phyloP scores from a whole-genome alignment of 1,284 basidiomycete genomes.

The Retiboletus flavoniger region DNA sequence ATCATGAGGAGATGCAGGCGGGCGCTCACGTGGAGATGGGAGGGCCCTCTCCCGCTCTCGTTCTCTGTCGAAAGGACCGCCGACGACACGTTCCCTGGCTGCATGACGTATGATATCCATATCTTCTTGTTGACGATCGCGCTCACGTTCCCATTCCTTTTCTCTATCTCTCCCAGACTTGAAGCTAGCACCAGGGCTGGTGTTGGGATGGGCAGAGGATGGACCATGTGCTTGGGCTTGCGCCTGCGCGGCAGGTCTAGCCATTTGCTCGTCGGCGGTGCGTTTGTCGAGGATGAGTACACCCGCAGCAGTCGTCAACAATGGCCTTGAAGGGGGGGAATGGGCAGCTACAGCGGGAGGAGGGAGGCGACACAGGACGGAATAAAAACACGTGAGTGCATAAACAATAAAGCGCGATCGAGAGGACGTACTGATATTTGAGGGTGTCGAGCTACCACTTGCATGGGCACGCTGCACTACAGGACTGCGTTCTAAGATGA shows the following conservation, averaged over 20 bases:
- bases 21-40: slow-evolving; percentile 28
- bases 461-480: slow-evolving; percentile 29
- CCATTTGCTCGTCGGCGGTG: slow-evolving; percentile 32
- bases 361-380: background rate
- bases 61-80: slow-evolving; percentile 25
- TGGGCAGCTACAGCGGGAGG: slow-evolving; percentile 22
- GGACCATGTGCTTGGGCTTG: slow-evolving; percentile 23
- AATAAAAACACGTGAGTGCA: slow-evolving; percentile 4
- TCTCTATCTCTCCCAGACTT: slow-evolving; percentile 30
- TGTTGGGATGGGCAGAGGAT: slow-evolving; percentile 19
- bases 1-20: slow-evolving; percentile 23
- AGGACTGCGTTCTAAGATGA: slow-evolving; percentile 29
- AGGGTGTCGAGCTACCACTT: slow-evolving; percentile 27
- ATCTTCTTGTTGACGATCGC: slow-evolving; percentile 30
- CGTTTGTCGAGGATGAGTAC: slow-evolving; percentile 33
- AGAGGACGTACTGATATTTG: slow-evolving; percentile 26
- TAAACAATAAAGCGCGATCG: background rate
- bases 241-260: slow-evolving; percentile 17
- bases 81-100: slow-evolving; percentile 24
- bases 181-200: slow-evolving; percentile 25
- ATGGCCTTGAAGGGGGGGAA: slow-evolving; percentile 26
- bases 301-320: slow-evolving; percentile 28
- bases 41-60: slow-evolving; percentile 27
- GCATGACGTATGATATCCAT: slow-evolving; percentile 27
- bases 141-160: slow-evolving; percentile 31